Evolutionary conservation across 2,329 filamentous ascomycete genomes (phyloP), one percentile per base, ranked within the genome.

Genomic region (Elsinoe fawcettii): DNA sequence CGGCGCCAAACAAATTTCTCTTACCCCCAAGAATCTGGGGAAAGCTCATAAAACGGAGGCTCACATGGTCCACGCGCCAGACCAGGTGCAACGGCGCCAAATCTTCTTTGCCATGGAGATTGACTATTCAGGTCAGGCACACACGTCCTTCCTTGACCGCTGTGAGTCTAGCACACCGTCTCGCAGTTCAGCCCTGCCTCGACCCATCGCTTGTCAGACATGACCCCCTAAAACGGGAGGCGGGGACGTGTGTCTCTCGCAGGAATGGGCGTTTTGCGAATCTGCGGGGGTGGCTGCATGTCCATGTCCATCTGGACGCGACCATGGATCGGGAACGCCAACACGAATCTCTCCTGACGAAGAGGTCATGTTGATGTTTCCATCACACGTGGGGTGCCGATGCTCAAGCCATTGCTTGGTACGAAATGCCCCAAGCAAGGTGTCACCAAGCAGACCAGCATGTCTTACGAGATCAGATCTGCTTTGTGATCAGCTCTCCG

Each of bases 21-120:
- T 36, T 20, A 22, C 30, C 34, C 30, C 30, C 20, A 23, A 16
- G 20, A 53, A 53, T 53, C 49, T 22, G 49, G 49, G 49, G 49
- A 37, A 53, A 11, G n/a, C 23, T 46, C 41, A 46, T 46, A 12
- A 25, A 46, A 46, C 41, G 41, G 41, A 2, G 18, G 14, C 49
- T 53, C 49, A 53, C 25, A 32, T 34, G 30, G 49, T 34, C 30
- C 49, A 53, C 49, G 49, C 49, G 30, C 23, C 18, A 36, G 49
- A 37, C 30, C 49, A 23, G 8, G 32, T 32, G 30, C 49, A 53
- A 53, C 49, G 49, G 49, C 49, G 49, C 22, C 32, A 9, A 53
- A 53, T 37, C 49, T 53, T 53, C 25, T 34, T 53, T 25, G 30
- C 34, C 32, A 37, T 53, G 49, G 34, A 22, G 49, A 36, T 37